Conservation (phyloP, 768 basidiomycete genomes). For the Trametes gibbosa region DNA sequence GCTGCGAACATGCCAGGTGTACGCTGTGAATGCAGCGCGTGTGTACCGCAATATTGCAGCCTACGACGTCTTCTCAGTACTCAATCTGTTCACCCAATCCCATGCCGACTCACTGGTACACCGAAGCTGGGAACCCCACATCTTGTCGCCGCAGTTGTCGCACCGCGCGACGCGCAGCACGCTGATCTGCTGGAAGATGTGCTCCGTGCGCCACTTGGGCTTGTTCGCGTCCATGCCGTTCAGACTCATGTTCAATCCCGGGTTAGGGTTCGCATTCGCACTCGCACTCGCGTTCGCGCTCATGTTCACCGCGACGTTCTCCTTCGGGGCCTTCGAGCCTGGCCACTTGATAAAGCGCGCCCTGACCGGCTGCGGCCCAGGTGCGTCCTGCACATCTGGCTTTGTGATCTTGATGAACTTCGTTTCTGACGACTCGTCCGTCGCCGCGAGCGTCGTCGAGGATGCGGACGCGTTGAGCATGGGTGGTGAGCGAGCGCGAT, state of each 20-base stretch:
- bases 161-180: slow-evolving; percentile 88
- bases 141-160: slow-evolving; percentile 95
- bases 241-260: too few relatives aligned
- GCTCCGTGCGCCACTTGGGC: slow-evolving; percentile 44
- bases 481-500: slow-evolving; percentile 23
- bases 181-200: slow-evolving; percentile 87
- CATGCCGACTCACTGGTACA: slow-evolving; percentile 68
- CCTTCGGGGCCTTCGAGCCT: slow-evolving; percentile 51
- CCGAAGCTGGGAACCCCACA: slow-evolving; percentile 96
- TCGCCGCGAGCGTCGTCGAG: slow-evolving; percentile 40
- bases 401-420: slow-evolving; percentile 39
- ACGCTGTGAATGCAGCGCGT: slow-evolving; percentile 78
- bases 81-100: background rate
- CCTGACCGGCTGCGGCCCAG: slow-evolving; percentile 43
- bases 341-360: slow-evolving; percentile 69
- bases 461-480: slow-evolving; percentile 31
- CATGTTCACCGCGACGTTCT: slow-evolving; percentile 27
- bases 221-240: slow-evolving; percentile 23
- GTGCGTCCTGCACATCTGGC: slow-evolving; percentile 38
- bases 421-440: slow-evolving; percentile 48
- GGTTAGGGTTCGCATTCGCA: too few relatives aligned
- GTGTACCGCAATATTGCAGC: slow-evolving; percentile 84
- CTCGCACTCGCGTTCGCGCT: too few relatives aligned
- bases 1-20: slow-evolving; percentile 62
- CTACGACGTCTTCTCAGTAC: slow-evolving; percentile 38